Evolutionary conservation across 306 rosid genomes (phyloP).

Genomic region (Styphnolobium japonicum): DNA sequence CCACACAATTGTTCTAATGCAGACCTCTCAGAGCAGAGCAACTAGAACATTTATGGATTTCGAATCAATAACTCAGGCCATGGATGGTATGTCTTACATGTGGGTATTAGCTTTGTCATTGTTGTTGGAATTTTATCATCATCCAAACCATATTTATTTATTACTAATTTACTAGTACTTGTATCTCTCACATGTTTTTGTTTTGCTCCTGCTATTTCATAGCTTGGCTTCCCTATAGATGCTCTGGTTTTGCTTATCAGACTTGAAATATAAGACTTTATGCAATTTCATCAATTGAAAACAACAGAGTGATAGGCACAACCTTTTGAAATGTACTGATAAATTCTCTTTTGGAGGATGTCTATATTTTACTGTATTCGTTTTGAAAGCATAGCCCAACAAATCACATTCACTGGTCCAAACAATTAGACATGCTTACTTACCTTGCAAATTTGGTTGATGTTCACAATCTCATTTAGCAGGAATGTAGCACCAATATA

Average conservation of each 20-base stretch:
- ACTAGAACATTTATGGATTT: conserved; percentile 95
- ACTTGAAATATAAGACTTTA: not conserved
- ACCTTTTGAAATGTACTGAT: not conserved
- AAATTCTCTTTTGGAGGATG: not conserved
- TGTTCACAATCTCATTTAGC: not conserved
- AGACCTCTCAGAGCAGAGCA: conserved; percentile 78
- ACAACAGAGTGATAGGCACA: not conserved
- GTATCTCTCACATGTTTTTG: too few relatives aligned
- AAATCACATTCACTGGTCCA: too few relatives aligned
- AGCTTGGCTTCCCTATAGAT: not conserved
- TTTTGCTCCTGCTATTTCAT: not conserved
- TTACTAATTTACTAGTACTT: not conserved
- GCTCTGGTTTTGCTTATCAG: not conserved
- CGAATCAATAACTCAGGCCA: conserved; percentile 79
- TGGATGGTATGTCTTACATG: conserved; percentile 69
- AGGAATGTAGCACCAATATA: not conserved
- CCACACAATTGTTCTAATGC: conserved; percentile 95
- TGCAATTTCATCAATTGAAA: not conserved
- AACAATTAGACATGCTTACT: not conserved
- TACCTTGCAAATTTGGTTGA: not conserved
- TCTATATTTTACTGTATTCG: not conserved
- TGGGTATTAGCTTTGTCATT: not conserved
- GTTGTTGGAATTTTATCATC: not conserved
- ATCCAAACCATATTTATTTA: not conserved
- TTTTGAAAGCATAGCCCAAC: not conserved